Base-by-base conservation (phyloP, 1,139 yeast species). In the Pichiaceae sp. region DNA sequence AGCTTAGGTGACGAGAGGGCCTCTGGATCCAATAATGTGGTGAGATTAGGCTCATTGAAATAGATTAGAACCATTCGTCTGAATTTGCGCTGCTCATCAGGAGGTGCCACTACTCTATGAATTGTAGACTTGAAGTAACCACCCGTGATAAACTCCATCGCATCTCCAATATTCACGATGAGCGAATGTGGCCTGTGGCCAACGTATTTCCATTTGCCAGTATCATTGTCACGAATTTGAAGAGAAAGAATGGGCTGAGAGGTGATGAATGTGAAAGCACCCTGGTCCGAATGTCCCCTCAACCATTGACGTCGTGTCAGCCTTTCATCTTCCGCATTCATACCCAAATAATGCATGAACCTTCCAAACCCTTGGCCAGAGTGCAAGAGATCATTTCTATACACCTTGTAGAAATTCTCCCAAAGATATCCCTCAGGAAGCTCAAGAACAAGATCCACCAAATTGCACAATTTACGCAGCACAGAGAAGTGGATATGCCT, bases 251-350 rank as follows among this genome's bases (percentile, higher is more conserved):
- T 68, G 6, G 75, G 72, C 48, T 68, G 72, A 32, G 71, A 64
- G 3, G 70, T 61, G 26, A 70, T 67, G 38, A 70, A 69, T 0
- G 75, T 63, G 40, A 70, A 64, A 1, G 67, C 75, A 36, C 68
- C 61, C 27, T 64, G 61, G 49, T 71, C 76, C 12, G 72, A 64
- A 42, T 70, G 76, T 0, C 76, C 76, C 39, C 75, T 56, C 20
- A 70, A 53, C 70, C 70, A 68, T 9, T 68, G 68, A 17, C 58
- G 55, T 14, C 58, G 55, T 0, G 64, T 61, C 36, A 52, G 44
- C 14, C 34, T 34, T 15, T 46, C 47, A 16, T 64, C 60, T 12
- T 45, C 45, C 9, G 47, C 51, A 16, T 56, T 56, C 12, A 57
- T 53, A 12, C 52, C 54, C 34, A 60, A 57, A 43, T 68, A 68